Percentiles rank a stretch among this genome's conserved stretches.
Conservation (phyloP, 768 basidiomycete species). For the Boletellus emodensis region DNA sequence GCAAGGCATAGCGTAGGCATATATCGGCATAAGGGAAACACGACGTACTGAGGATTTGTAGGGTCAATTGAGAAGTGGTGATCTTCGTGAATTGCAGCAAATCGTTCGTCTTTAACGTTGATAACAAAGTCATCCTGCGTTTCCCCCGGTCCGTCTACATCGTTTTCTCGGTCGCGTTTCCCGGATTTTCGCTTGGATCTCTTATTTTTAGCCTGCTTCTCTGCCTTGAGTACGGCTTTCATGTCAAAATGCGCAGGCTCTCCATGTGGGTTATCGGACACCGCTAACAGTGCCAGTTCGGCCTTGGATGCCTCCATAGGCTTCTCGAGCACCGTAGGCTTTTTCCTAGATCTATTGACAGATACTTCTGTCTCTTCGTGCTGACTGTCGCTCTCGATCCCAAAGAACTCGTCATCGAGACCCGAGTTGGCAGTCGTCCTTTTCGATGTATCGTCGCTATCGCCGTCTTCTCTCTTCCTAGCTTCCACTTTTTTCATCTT, state of each 20-base stretch:
- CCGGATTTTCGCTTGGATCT: slow-evolving; percentile 35
- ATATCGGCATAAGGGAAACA: not conserved
- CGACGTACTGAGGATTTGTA: slow-evolving; percentile 83
- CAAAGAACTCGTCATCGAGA: slow-evolving; percentile 76
- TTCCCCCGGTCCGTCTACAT: slow-evolving; percentile 50
- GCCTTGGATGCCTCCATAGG: slow-evolving; percentile 35
- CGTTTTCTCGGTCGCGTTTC: slow-evolving; percentile 22
- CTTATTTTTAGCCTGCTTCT: slow-evolving; percentile 51
- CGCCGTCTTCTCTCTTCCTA: slow-evolving; percentile 36
- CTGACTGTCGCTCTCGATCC: slow-evolving; percentile 30
- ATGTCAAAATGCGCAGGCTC: slow-evolving; percentile 84
- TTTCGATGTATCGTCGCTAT: slow-evolving; percentile 12
- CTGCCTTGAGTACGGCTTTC: slow-evolving; percentile 82
- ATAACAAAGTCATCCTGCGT: slow-evolving; percentile 78
- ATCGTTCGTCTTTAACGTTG: slow-evolving; percentile 83
- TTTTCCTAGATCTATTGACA: slow-evolving; percentile 19
- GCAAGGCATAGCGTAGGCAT: slow-evolving; percentile 1
- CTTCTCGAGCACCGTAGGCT: slow-evolving; percentile 22
- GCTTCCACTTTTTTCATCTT: slow-evolving; percentile 71
- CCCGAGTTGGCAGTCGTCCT: slow-evolving; percentile 1
- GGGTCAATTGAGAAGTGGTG: slow-evolving; percentile 95
- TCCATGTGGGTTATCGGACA: slow-evolving; percentile 48
- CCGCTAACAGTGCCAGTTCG: slow-evolving; percentile 61
- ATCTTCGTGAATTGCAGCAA: slow-evolving; percentile 84
- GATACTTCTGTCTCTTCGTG: slow-evolving; percentile 28